Percentiles rank a stretch among this genome's conserved stretches.
Evolutionary conservation across 345 rosid species (phyloP).

Genomic region (Euclidium syriacum): DNA sequence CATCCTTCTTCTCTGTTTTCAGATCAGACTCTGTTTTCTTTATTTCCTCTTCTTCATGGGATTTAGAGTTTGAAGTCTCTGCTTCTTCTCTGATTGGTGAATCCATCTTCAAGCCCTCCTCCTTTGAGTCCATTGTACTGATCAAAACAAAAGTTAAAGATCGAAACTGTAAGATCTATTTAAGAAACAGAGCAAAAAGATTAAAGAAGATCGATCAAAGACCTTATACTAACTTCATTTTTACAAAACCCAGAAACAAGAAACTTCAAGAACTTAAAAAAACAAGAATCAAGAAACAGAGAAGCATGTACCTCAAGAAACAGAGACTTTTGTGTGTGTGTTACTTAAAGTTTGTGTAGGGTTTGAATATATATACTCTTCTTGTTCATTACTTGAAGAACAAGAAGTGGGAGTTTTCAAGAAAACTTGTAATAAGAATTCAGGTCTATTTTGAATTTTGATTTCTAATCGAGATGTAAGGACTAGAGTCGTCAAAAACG

Average conservation of each 20-base stretch:
- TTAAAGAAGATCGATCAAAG: neutral
- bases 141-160: neutral
- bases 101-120: neutral
- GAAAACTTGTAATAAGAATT: neutral
- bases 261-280: neutral
- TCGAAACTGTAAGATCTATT: neutral
- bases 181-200: neutral
- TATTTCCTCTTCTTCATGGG: neutral
- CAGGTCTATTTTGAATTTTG: neutral
- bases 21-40: neutral
- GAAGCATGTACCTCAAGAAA: conserved; percentile 13
- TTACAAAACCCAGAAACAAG: neutral
- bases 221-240: neutral
- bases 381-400: conserved; percentile 18
- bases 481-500: conserved; percentile 26
- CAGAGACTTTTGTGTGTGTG: neutral
- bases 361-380: neutral
- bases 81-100: neutral
- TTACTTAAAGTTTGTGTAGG: neutral
- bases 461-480: conserved; percentile 8
- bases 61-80: conserved; percentile 19
- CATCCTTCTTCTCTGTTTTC: neutral
- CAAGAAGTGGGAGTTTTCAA: conserved; percentile 4
- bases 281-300: neutral
- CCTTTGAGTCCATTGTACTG: conserved; percentile 12